Conservation (phyloP, 768 basidiomycete species). For the Mrakia frigida region DNA sequence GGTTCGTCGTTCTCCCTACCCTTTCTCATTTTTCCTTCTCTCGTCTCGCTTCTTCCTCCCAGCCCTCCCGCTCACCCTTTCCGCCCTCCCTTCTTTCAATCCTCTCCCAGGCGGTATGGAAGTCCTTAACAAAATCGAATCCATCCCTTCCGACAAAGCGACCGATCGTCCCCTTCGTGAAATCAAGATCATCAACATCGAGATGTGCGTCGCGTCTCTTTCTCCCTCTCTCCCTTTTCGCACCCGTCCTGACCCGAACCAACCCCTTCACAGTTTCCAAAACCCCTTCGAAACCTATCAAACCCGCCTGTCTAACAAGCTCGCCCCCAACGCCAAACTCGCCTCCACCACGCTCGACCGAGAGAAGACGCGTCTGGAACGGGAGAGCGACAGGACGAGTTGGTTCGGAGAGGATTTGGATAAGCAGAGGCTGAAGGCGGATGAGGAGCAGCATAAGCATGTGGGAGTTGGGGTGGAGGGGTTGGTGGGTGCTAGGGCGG, state of each 20-base stretch:
- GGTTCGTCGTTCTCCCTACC: not conserved
- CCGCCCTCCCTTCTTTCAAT: not conserved
- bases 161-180: slow-evolving; percentile 82
- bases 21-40: too few species aligned
- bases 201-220: slow-evolving; percentile 59
- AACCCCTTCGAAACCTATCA: slow-evolving; percentile 96
- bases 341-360: slow-evolving; percentile 23
- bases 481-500: slow-evolving; percentile 46
- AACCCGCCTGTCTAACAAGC: slow-evolving; percentile 68
- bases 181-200: slow-evolving; percentile 74
- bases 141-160: slow-evolving; percentile 70
- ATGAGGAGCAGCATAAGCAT: slow-evolving; percentile 13
- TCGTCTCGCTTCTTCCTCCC: not conserved
- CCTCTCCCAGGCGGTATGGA: slow-evolving; percentile 68
- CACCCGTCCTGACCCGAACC: not conserved
- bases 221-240: not conserved
- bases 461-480: slow-evolving; percentile 32
- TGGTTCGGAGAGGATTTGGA: slow-evolving; percentile 71
- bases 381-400: slow-evolving; percentile 48
- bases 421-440: slow-evolving; percentile 40
- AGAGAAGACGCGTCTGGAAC: slow-evolving; percentile 39
- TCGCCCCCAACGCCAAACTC: slow-evolving; percentile 52
- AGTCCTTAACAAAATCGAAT: slow-evolving; percentile 76
- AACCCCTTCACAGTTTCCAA: slow-evolving; percentile 63
- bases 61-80: not conserved